Conservation (phyloP, 1,139 yeast species). For the Geotrichum histeridarum region DNA sequence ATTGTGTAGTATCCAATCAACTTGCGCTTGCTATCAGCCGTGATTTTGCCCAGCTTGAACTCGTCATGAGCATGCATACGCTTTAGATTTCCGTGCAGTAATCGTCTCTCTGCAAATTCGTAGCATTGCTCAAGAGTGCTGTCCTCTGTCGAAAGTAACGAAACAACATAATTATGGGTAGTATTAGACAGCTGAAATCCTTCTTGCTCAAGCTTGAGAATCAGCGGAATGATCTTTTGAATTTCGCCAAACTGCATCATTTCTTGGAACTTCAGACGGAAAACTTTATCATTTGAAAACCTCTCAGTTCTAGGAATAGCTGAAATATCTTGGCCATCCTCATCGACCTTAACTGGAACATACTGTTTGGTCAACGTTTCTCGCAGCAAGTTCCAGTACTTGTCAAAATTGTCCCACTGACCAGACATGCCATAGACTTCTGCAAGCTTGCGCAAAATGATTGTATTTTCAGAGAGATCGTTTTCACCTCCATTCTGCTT, state of each 20-base stretch:
- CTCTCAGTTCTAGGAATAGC: slow-evolving; percentile 8
- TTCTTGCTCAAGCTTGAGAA: slow-evolving; percentile 1
- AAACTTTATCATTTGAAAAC: slow-evolving; percentile 11
- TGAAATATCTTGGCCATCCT: not conserved
- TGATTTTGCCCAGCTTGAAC: not conserved
- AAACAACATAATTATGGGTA: slow-evolving; percentile 11
- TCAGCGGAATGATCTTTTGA: slow-evolving; percentile 2
- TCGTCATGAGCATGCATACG: not conserved
- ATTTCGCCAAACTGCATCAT: slow-evolving; percentile 11
- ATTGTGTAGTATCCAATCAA: slow-evolving; percentile 12
- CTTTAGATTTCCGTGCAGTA: slow-evolving; percentile 2
- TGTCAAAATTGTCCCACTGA: slow-evolving; percentile 18
- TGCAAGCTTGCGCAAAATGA: slow-evolving; percentile 13
- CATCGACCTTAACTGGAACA: slow-evolving; percentile 6
- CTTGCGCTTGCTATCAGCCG: slow-evolving; percentile 3
- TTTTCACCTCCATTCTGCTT: slow-evolving; percentile 6
- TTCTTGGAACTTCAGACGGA: slow-evolving; percentile 12
- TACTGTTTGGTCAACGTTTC: slow-evolving; percentile 4
- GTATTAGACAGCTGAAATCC: slow-evolving; percentile 13
- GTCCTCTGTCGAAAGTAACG: slow-evolving; percentile 4
- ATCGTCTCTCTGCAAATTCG: slow-evolving; percentile 12
- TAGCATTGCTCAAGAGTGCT: slow-evolving; percentile 7
- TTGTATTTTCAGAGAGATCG: not conserved
- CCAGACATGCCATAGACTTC: slow-evolving; percentile 9
- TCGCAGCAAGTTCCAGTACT: slow-evolving; percentile 10